Conservation (phyloP, 805 yeast species). For the Suhomyces sp. region DNA sequence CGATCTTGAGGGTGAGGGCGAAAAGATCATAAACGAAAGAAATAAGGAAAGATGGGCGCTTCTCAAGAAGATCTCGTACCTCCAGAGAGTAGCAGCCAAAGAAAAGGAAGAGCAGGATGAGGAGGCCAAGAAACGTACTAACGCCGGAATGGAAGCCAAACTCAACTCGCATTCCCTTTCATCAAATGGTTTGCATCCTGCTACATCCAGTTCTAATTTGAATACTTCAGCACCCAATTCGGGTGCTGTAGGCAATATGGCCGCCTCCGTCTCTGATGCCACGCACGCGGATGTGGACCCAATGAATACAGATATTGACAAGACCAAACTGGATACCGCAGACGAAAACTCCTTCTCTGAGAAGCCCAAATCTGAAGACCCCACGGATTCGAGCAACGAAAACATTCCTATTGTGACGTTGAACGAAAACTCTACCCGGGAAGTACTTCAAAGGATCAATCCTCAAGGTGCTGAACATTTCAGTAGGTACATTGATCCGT, state of each 20-base stretch:
- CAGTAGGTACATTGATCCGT: constrained; percentile 74
- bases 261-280: not conserved
- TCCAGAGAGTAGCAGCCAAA: constrained; percentile 63
- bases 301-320: not conserved
- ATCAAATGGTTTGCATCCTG: not conserved
- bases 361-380: constrained; percentile 15
- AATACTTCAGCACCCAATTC: not conserved
- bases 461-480: constrained; percentile 36
- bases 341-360: not conserved
- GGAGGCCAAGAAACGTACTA: constrained; percentile 34
- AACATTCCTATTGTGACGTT: constrained; percentile 42
- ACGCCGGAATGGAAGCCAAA: constrained; percentile 27
- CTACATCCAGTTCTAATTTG: not conserved
- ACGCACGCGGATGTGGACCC: constrained; percentile 3
- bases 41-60: constrained; percentile 66
- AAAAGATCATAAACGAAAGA: constrained; percentile 35
- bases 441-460: constrained; percentile 35
- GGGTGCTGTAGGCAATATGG: not conserved
- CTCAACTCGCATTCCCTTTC: not conserved
- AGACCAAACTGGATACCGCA: not conserved
- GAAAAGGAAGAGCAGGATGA: constrained; percentile 38
- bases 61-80: constrained; percentile 65
- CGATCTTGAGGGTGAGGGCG: constrained; percentile 37
- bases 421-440: constrained; percentile 40
- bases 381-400: constrained; percentile 4